A percentile compares a stretch with the other conserved stretches of the same genome.
These are phyloP conservation scores for Fusarium piperis DNA, from an alignment of 2,329 filamentous ascomycete species.

Conservation along the genomic window DNA sequence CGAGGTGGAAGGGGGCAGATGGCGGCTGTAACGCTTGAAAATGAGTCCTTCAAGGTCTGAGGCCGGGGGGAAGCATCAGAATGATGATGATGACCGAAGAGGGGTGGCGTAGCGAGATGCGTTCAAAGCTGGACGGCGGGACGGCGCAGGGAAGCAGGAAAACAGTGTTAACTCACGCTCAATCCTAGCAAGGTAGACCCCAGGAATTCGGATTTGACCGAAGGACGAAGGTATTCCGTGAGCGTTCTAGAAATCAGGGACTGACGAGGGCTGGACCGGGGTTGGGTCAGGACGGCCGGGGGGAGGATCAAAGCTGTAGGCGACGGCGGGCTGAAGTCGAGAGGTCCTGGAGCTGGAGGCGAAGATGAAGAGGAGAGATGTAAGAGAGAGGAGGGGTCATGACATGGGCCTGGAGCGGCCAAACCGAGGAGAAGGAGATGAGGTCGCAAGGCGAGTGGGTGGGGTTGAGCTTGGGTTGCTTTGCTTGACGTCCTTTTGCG, in stretches of 20 bases:
- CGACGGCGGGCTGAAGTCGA: neutral
- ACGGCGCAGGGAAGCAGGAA: slow-evolving; percentile 11
- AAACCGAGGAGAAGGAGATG: slow-evolving; percentile 11
- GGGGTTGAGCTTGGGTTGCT: slow-evolving; percentile 28
- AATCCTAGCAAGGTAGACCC: slow-evolving; percentile 24
- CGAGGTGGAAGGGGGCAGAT: neutral
- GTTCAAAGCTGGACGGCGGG: neutral
- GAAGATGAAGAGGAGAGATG: slow-evolving; percentile 18
- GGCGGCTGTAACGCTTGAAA: neutral
- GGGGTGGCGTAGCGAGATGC: slow-evolving; percentile 2
- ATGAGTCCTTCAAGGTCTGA: neutral
- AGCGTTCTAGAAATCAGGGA: slow-evolving; percentile 16
- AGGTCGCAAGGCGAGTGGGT: slow-evolving; percentile 28
- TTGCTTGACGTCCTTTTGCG: slow-evolving; percentile 12
- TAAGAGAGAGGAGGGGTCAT: slow-evolving; percentile 27
- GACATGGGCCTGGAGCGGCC: slow-evolving; percentile 28
- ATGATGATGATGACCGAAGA: neutral
- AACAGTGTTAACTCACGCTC: slow-evolving; percentile 28
- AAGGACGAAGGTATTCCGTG: slow-evolving; percentile 16
- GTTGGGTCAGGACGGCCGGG: neutral
- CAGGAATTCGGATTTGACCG: slow-evolving; percentile 26
- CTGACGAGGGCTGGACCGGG: slow-evolving; percentile 6
- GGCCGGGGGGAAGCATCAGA: neutral
- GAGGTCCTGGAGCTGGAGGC: slow-evolving; percentile 18
- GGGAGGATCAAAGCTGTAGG: neutral